Base-by-base conservation (phyloP, 1,284 basidiomycete genomes). In the Ceratorhiza oryzae-sativae region DNA sequence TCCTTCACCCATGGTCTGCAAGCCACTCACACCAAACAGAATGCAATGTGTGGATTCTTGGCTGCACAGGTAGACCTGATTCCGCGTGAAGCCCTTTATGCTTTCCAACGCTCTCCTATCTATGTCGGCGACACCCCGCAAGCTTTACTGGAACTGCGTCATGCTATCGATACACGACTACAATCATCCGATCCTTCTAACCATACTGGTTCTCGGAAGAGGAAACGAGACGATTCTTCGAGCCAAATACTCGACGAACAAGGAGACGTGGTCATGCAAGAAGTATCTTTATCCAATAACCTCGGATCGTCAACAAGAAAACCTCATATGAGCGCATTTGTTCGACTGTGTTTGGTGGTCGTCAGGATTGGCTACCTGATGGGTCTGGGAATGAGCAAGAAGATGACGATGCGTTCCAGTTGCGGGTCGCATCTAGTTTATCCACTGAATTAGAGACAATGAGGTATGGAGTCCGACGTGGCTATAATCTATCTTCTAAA, bases 21-120 rank as follows among this genome's bases (percentile, higher is more conserved):
- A 25, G 77, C 77, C 20, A 75, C 75, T 67, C 39, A 70, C 71
- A 55, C 77, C 30, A 78, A 81, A 9, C 79, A 75, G 72, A 76
- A 45, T 77, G 79, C 12, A 80, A 84, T n/a, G 83, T 86, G 59
- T 70, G 75, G 0, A 75, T 87, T 25, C 86, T 88, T 75, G 79
- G 80, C 30, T 32, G 23, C 58, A 10, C 67, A 61, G 34, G 45
- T 48, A 27, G 27, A 48, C 18, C 25, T 49, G 25, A 20, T 53
- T 48, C 51, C 59, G 32, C 60, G 60, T n/a, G 36, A 65, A 42
- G n/a, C 18, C 13, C 51, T 53, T 46, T 48, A 53, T 46, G 34
- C 53, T 6, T 63, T 59, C 59, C 53, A 62, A 49, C 32, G 48
- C 49, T n/a, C 42, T 58, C 53, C 60, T 15, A 20, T 62, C 41